phyloP scores from a whole-genome alignment of 257 asterid species.

The Ophiorrhiza pumila region DNA sequence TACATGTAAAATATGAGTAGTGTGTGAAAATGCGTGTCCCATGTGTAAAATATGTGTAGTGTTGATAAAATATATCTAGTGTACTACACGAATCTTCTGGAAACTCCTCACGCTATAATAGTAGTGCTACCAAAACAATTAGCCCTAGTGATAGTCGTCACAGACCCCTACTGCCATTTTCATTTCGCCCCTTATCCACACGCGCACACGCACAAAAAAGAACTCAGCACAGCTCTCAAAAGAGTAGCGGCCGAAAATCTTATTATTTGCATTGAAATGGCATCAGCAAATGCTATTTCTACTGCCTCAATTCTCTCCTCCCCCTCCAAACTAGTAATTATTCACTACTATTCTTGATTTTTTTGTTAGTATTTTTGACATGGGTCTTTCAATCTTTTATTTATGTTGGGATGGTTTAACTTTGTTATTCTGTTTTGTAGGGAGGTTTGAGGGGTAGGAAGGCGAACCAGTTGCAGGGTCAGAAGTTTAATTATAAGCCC shows the following conservation, averaged over 20 bases:
- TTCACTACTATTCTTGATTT: not conserved
- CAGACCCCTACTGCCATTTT: slow-evolving; percentile 4
- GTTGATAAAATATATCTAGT: too few species aligned
- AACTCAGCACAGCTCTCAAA: slow-evolving; percentile 5
- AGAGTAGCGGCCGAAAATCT: not conserved
- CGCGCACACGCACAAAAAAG: not conserved
- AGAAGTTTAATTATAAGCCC: slow-evolving; percentile 47
- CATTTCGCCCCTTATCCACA: slow-evolving; percentile 36
- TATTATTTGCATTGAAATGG: slow-evolving; percentile 38
- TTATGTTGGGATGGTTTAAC: not conserved
- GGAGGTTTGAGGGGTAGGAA: slow-evolving; percentile 55
- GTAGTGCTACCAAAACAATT: slow-evolving; percentile 2
- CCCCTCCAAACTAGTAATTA: slow-evolving; percentile 41
- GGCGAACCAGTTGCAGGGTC: slow-evolving; percentile 63
- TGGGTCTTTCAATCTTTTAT: not conserved
- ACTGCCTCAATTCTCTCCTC: slow-evolving; percentile 65
- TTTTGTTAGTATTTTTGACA: slow-evolving; percentile 6
- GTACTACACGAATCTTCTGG: slow-evolving; percentile 35
- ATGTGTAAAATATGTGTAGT: too few species aligned
- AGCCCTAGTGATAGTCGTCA: slow-evolving; percentile 7
- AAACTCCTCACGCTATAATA: slow-evolving; percentile 18
- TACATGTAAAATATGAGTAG: too few species aligned
- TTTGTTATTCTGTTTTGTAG: slow-evolving; percentile 29
- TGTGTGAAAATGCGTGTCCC: too few species aligned
- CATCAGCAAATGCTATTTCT: slow-evolving; percentile 81